These are phyloP conservation scores for Dacryopinax primogenitus DNA, from an alignment of 768 basidiomycete genomes.

Conservation along the genomic window DNA sequence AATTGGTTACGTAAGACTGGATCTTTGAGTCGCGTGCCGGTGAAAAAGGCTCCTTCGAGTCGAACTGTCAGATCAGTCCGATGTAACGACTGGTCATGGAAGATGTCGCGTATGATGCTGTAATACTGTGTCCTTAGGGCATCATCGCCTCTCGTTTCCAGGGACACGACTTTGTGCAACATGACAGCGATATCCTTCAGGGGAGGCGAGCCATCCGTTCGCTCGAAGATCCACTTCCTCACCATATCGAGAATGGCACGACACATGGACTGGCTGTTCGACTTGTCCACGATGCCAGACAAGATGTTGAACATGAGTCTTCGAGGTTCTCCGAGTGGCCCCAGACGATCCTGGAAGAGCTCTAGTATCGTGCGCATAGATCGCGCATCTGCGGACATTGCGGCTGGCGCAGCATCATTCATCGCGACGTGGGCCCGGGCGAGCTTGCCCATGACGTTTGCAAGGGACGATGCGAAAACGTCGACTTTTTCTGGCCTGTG, in stretches of 20 bases:
- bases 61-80: conserved; percentile 88
- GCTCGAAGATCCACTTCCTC: conserved; percentile 78
- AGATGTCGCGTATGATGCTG: conserved; percentile 85
- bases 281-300: conserved; percentile 76
- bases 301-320: conserved; percentile 66
- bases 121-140: conserved; percentile 69
- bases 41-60: conserved; percentile 81
- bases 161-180: conserved; percentile 74
- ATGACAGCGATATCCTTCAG: conserved; percentile 92
- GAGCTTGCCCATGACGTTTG: conserved; percentile 73
- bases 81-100: conserved; percentile 70
- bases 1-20: conserved; percentile 66
- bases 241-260: conserved; percentile 75
- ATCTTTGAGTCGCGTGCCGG: conserved; percentile 81
- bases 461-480: conserved; percentile 55
- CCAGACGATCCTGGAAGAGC: conserved; percentile 69
- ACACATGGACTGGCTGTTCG: conserved; percentile 64
- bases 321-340: conserved; percentile 74
- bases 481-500: conserved; percentile 72
- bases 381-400: conserved; percentile 51
- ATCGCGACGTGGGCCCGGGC: conserved; percentile 71
- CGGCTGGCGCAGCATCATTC: conserved; percentile 37
- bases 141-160: conserved; percentile 63
- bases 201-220: conserved; percentile 73
- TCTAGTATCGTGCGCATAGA: conserved; percentile 58